These are phyloP conservation scores for Torulaspora gathmanii DNA, from an alignment of 805 yeast genomes.

Conservation along the genomic window DNA sequence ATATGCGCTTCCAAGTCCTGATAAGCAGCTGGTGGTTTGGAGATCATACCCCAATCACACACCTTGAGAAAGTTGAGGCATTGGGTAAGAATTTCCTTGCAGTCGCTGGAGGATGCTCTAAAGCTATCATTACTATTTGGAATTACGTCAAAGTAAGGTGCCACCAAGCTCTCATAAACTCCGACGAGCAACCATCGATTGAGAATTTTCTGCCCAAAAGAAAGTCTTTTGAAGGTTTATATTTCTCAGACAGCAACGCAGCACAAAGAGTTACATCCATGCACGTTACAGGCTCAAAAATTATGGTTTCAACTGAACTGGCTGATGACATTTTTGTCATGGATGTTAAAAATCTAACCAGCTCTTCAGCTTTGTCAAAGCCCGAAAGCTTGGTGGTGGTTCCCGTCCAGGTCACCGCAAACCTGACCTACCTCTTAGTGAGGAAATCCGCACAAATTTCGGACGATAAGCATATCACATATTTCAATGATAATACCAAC, in stretches of 20 bases:
- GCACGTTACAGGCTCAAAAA: conserved; percentile 11
- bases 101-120: conserved; percentile 64
- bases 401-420: conserved; percentile 22
- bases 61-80: conserved; percentile 40
- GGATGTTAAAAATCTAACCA: conserved; percentile 14
- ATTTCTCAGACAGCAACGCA: conserved; percentile 1
- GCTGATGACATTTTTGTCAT: conserved; percentile 20
- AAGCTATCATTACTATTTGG: conserved; percentile 64
- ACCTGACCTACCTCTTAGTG: conserved; percentile 15
- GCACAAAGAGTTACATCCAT: conserved; percentile 8
- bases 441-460: conserved; percentile 6
- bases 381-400: conserved; percentile 8
- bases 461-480: not conserved
- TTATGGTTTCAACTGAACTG: conserved; percentile 20
- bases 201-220: conserved; percentile 18
- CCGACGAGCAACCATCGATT: conserved; percentile 24
- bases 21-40: conserved; percentile 61
- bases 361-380: conserved; percentile 12
- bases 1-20: conserved; percentile 58
- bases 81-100: conserved; percentile 40
- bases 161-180: conserved; percentile 38
- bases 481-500: conserved; percentile 11
- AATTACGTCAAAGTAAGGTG: conserved; percentile 64
- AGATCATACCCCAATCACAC: conserved; percentile 45
- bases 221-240: conserved; percentile 9